phyloP scores from a whole-genome alignment of 352 stramenopile genomes.

The Phytopythium chamaehyphon region DNA sequence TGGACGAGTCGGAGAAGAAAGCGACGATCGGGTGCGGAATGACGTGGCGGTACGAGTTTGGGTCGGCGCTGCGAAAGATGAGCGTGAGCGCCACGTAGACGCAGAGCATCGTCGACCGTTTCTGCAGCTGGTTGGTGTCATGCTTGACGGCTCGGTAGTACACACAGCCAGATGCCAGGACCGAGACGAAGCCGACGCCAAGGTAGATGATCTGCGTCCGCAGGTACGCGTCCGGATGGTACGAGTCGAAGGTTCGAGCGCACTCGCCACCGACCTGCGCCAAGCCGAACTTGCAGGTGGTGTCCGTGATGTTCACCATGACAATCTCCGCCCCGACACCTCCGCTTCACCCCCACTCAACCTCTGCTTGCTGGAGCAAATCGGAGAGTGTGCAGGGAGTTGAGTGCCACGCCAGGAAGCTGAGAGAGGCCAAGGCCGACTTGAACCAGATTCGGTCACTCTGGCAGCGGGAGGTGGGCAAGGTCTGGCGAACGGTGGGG shows the following conservation, averaged over 20 bases:
- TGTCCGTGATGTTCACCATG: conserved; percentile 20
- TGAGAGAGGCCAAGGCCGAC: no score
- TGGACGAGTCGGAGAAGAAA: conserved; percentile 31
- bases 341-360: no score
- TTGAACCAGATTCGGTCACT: no score
- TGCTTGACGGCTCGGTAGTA: conserved; percentile 22
- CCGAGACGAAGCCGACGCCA: conserved; percentile 13
- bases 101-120: conserved; percentile 24
- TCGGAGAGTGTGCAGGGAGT: no score
- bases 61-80: conserved; percentile 25
- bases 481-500: no score
- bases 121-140: conserved; percentile 19
- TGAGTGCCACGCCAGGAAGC: no score
- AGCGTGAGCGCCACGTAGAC: conserved; percentile 27
- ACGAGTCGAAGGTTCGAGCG: conserved; percentile 17
- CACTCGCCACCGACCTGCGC: conserved; percentile 17
- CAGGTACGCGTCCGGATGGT: conserved; percentile 17
- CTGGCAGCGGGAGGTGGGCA: no score
- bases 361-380: no score
- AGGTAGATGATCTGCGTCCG: conserved; percentile 23
- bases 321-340: not conserved
- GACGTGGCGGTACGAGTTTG: conserved; percentile 23
- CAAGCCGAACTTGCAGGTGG: conserved; percentile 23
- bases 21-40: conserved; percentile 19
- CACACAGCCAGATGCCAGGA: conserved; percentile 12